Conservation (phyloP, 1,284 basidiomycete species). For the Apiotrichum brassicae region DNA sequence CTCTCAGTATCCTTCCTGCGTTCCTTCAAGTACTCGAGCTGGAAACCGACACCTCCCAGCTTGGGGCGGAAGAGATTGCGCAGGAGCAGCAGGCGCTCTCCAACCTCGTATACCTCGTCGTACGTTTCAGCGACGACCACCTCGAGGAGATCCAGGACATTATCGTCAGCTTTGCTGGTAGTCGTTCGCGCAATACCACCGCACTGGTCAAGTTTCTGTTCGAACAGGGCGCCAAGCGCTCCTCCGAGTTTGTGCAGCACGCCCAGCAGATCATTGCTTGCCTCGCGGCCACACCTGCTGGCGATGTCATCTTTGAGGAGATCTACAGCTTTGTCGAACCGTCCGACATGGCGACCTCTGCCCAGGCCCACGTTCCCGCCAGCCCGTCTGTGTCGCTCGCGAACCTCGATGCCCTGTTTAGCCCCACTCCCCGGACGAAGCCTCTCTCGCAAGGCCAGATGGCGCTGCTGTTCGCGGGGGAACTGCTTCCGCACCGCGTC, state of each 20-base stretch:
- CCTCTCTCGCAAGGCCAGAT: slow-evolving; percentile 71
- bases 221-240: slow-evolving; percentile 80
- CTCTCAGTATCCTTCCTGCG: slow-evolving; percentile 65
- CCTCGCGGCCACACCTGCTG: slow-evolving; percentile 70
- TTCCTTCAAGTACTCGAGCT: slow-evolving; percentile 73
- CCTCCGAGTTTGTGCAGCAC: slow-evolving; percentile 67
- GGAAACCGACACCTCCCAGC: slow-evolving; percentile 37
- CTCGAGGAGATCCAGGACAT: slow-evolving; percentile 76
- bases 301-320: slow-evolving; percentile 70
- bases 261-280: slow-evolving; percentile 78
- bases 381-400: slow-evolving; percentile 53
- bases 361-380: slow-evolving; percentile 63
- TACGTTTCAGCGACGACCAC: slow-evolving; percentile 68
- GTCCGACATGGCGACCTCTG: slow-evolving; percentile 64
- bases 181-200: slow-evolving; percentile 57
- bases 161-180: slow-evolving; percentile 59
- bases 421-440: slow-evolving; percentile 27
- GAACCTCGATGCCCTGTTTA: slow-evolving; percentile 42
- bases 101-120: slow-evolving; percentile 76
- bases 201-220: slow-evolving; percentile 77
- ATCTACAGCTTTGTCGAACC: slow-evolving; percentile 79
- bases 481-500: slow-evolving; percentile 69
- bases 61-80: slow-evolving; percentile 28
- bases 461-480: slow-evolving; percentile 77
- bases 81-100: slow-evolving; percentile 66